Evolutionary conservation across 345 rosid species (phyloP), one percentile per base, ranked within the genome.

Genomic region (Euphorbia tirucalli): DNA sequence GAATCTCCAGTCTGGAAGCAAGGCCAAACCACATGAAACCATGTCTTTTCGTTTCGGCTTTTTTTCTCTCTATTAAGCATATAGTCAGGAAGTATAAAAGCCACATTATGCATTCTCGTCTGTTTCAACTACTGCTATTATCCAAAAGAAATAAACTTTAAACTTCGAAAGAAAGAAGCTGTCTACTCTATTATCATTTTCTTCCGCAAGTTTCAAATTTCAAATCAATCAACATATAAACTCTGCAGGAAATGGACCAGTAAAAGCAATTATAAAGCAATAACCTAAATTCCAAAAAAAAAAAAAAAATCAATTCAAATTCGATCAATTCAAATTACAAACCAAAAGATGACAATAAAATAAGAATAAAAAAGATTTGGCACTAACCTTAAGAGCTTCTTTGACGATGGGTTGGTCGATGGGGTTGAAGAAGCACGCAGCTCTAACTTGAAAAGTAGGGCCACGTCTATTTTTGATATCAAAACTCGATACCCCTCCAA

Each of bases 361-460:
- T 30, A 57, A 57, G 25, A 27, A 16, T 27, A 31, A 14, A 6
- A 15, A 11, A 24, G 14, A 58, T 1, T 11, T 21, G 60, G 7
- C 25, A 25, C 15, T 58, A 50, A 85, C 88, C 88, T 85, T 83
- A 66, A 85, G 74, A 61, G 88, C 88, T 74, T 87, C 81, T 68
- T 72, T 85, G 74, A 85, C 74, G 63, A 85, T 80, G 66, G 89
- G 87, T 9, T 83, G 83, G 48, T 85, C 83, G 19, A 57, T 55
- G 63, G 85, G 87, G 61, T 82, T 79, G 65, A 74, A 46, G 69
- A 71, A 16, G 50, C 71, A 76, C 22, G 81, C 71, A 25, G 79
- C 82, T 65, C 65, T 72, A 21, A 80, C 77, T 14, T 60, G 32
- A 58, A 58, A 11, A 30, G 39, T 16, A 57, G 28, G 19, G 1